Evolutionary conservation across 169 alveolate genomes (phyloP).

Genomic region (Plasmodium gaboni): DNA sequence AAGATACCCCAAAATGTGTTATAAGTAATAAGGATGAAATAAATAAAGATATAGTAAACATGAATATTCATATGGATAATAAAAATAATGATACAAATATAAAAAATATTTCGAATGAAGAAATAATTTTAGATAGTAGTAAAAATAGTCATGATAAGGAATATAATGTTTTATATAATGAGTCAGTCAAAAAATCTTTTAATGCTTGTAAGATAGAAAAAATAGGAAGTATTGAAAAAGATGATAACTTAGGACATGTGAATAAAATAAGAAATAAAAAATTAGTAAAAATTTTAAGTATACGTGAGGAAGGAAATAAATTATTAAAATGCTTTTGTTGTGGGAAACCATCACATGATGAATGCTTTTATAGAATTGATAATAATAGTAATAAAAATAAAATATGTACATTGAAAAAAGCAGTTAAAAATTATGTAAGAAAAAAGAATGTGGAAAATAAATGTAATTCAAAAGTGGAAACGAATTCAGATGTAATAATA

Average conservation of each 20-base stretch:
- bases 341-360: slow-evolving; percentile 49
- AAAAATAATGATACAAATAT: too few relatives aligned
- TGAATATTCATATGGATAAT: too few relatives aligned
- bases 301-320: slow-evolving; percentile 22
- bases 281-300: slow-evolving; percentile 15
- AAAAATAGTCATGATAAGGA: too few relatives aligned
- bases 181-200: too few relatives aligned
- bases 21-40: too few relatives aligned
- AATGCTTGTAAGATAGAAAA: too few relatives aligned
- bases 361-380: slow-evolving; percentile 53
- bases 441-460: neutral
- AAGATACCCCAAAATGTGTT: too few relatives aligned
- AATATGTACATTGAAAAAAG: neutral
- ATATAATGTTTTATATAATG: too few relatives aligned
- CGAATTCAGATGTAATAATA: neutral
- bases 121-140: too few relatives aligned
- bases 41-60: too few relatives aligned
- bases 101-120: too few relatives aligned
- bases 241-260: neutral
- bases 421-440: neutral
- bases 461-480: neutral
- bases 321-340: slow-evolving; percentile 66
- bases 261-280: neutral
- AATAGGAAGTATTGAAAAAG: neutral
- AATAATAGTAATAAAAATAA: slow-evolving; percentile 8